Percentiles rank a stretch among this genome's conserved stretches.
phyloP scores from a whole-genome alignment of 768 basidiomycete genomes.

The Cubamyces sp. region DNA sequence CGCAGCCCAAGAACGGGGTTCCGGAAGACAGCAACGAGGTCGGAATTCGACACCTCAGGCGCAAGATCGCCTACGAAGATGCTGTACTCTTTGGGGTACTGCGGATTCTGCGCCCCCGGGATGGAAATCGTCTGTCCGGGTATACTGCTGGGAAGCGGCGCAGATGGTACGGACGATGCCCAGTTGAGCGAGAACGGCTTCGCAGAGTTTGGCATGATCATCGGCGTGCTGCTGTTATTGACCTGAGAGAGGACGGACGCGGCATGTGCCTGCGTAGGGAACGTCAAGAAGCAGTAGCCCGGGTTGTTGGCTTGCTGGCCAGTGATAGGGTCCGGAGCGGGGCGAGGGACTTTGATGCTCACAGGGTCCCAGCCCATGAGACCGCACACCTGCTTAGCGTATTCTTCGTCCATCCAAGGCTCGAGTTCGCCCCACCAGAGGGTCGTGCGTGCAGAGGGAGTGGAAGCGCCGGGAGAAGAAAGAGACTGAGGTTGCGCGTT shows the following conservation, averaged over 20 bases:
- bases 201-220: conserved; percentile 85
- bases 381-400: conserved; percentile 83
- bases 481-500: conserved; percentile 33
- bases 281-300: conserved; percentile 88
- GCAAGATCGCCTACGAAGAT: conserved; percentile 95
- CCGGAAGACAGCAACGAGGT: conserved; percentile 91
- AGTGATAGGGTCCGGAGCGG: conserved; percentile 56
- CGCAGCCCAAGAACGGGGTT: conserved; percentile 86
- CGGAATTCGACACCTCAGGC: conserved; percentile 92
- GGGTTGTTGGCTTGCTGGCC: conserved; percentile 80
- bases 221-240: conserved; percentile 46
- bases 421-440: conserved; percentile 90
- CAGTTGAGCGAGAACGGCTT: conserved; percentile 84
- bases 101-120: conserved; percentile 47
- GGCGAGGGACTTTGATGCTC: conserved; percentile 71
- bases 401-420: conserved; percentile 97
- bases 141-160: conserved; percentile 38
- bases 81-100: conserved; percentile 85
- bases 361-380: conserved; percentile 88
- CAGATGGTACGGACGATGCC: conserved; percentile 54
- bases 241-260: conserved; percentile 73
- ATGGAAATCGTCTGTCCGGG: conserved; percentile 40
- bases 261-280: conserved; percentile 71
- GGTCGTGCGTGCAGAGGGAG: conserved; percentile 50
- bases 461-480: conserved; percentile 30